Evolutionary conservation across 2,329 filamentous ascomycete genomes (phyloP), one percentile per base, ranked within the genome.

Genomic region (Cordyceps tenuipes): DNA sequence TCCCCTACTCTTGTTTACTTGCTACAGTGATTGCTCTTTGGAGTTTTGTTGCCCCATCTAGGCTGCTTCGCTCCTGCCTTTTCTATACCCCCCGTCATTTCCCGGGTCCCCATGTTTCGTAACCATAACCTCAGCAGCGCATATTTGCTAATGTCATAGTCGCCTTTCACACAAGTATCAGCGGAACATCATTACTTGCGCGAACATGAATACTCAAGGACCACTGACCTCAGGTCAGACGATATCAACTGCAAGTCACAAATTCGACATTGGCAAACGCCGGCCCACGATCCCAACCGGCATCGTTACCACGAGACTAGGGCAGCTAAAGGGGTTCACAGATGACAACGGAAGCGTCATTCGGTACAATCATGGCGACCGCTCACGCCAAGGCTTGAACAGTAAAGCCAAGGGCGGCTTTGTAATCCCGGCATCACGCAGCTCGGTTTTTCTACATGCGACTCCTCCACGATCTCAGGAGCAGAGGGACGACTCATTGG

Each of bases 321-420:
- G 50, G 23, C 60, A 61, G 49, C 36, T 61, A 23, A 58, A 43
- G 19, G 49, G 49, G 21, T 31, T 59, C 36, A 39, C 41, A 7
- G 44, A 49, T 41, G 54, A 55, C n/a, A 39, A 46, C 12, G 44
- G 44, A 23, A 54, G 55, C 50, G 13, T 57, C 26, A 50, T 53
- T 59, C 21, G 49, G 15, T 31, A 54, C 6, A 46, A 34, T 10
- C 7, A 41, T 31, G 51, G 62, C 66, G 67, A 57, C 62, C 64
- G 62, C 62, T 70, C 62, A 64, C 66, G 64, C 41, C 61, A 56
- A 9, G 65, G 63, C 41, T 61, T 57, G 56, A 61, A 61, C 26
- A 53, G 60, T 29, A 61, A 57, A 56, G 47, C 61, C 49, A 59
- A 63, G 3, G 57, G 51, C 21, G 59, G 61, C 47, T 65, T 64